Evolutionary conservation across 495 filamentous ascomycete species (phyloP), one percentile per base, ranked within the genome.

Genomic region (Staphylotrichum longicolle): DNA sequence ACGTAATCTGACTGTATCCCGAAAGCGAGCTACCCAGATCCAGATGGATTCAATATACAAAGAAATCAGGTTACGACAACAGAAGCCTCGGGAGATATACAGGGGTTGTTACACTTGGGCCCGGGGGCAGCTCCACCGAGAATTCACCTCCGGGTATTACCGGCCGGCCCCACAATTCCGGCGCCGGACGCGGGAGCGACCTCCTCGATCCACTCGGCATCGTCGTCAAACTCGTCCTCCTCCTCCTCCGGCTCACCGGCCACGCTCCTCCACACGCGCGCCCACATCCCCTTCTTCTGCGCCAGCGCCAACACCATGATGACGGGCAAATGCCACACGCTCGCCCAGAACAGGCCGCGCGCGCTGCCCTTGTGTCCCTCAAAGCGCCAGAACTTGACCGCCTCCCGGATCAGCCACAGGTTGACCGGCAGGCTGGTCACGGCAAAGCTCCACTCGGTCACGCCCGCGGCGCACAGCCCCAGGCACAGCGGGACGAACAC

Each of bases 241-340:
- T 78, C 78, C 7, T 78, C 74, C 12, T 75, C 70, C 7, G 77
- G 72, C 58, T 84, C 81, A 1, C 88, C 89, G 52, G 83, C 75
- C 0, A 87, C 70, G 40, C 85, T 83, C 57, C 82, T 79, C 89
- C 88, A 96, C 27, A 96, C 82, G 41, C 92, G 82, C 64, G 88
- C 83, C 91, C 91, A 96, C 67, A 98, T 80, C 0, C 93, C 95
- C 77, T 92, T 96, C 83, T 98, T 98, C 70, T 94, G 91, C 50
- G 86, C 85, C 71, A 98, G 89, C 44, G 91, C 95, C 60, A 97
- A 77, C 60, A 96, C 90, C 79, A 98, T 85, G 30, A 97, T 82
- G 48, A 90, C 90, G 0, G 94, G 94, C 42, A 98, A 68, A 77
- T 97, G 92, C 94, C 94, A 98, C 32, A 98, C 91, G 74, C 91